Base-by-base conservation (phyloP, 345 rosid genomes). In the Limnanthes douglasii region DNA sequence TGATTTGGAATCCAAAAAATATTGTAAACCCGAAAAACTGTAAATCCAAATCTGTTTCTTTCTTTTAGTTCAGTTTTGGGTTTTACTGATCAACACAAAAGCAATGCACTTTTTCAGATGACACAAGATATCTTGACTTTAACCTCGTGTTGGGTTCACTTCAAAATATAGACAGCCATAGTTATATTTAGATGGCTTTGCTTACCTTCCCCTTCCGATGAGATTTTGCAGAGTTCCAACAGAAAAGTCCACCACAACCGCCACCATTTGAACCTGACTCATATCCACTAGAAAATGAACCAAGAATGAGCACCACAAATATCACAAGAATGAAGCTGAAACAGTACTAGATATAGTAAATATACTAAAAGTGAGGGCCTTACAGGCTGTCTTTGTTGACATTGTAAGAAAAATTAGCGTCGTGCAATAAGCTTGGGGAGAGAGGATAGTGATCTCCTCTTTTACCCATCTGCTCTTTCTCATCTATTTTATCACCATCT, bases 361-460 rank as follows among this genome's bases (percentile, higher is more conserved):
- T n/a, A n/a, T n/a, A n/a, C 37, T 16, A 42, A 51, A 11, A 31
- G 45, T 49, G 22, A 41, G 24, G 24, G 33, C 70, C 98, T 77
- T 48, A 90, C 98, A 60, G 41, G 74, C 53, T 77, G 46, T 84
- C 95, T 72, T 72, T 83, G 70, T 51, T 76, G 48, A 49, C 43
- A 38, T 54, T 51, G 47, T 50, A 61, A 27, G 51, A 34, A 17
- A 73, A 65, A 53, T 36, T 70, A 57, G 41, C 46, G 28, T 64
- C 70, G 37, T 90, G 98, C 60, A 90, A 56, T 57, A 77, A 50
- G 59, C 98, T 84, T 8, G 98, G 98, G 32, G 94, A 77, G 51
- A 74, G 67, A 15, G 92, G 81, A 48, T 56, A 68, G 22, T 56
- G 59, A 27, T 68, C 70, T 24, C 50, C 65, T 52, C 45, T 59